Evolutionary conservation across 139 green algal species (phyloP).

Genomic region (Marvania coccoides): DNA sequence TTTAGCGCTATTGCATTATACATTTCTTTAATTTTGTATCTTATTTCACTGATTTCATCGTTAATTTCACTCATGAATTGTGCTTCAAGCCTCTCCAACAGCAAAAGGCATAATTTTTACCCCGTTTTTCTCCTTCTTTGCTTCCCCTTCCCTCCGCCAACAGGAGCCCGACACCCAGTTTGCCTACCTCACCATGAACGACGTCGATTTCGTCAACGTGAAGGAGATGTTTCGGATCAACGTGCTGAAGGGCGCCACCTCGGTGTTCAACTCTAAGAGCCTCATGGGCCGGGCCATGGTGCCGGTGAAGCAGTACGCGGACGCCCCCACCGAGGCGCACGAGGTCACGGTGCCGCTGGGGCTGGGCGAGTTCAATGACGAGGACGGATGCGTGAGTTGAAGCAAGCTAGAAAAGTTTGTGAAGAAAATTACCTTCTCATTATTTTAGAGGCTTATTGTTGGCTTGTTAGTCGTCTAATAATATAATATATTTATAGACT

Average conservation of each 20-base stretch:
- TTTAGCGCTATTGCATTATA: background rate
- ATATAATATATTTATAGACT: too few species aligned
- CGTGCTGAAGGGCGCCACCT: slow-evolving; percentile 37
- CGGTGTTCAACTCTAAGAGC: slow-evolving; percentile 19
- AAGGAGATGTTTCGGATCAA: slow-evolving; percentile 50
- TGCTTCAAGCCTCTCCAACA: too few species aligned
- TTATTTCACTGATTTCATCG: background rate
- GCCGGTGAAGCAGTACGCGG: slow-evolving; percentile 13
- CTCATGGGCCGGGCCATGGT: slow-evolving; percentile 37
- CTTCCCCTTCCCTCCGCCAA: background rate
- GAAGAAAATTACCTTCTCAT: too few species aligned
- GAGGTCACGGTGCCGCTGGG: slow-evolving; percentile 31
- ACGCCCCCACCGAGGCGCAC: slow-evolving; percentile 3
- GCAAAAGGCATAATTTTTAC: background rate
- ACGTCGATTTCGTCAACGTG: slow-evolving; percentile 58
- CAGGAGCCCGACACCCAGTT: slow-evolving; percentile 44
- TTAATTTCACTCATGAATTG: too few species aligned
- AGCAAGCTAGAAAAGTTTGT: too few species aligned
- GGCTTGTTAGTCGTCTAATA: too few species aligned
- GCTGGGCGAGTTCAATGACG: slow-evolving; percentile 25
- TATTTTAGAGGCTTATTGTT: too few species aligned
- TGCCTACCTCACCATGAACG: slow-evolving; percentile 44
- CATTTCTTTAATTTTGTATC: background rate
- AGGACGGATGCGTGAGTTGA: slow-evolving; percentile 32
- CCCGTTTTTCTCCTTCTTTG: background rate